Conservation (phyloP, 441 rosid genomes). For the Raphanus hybrid region DNA sequence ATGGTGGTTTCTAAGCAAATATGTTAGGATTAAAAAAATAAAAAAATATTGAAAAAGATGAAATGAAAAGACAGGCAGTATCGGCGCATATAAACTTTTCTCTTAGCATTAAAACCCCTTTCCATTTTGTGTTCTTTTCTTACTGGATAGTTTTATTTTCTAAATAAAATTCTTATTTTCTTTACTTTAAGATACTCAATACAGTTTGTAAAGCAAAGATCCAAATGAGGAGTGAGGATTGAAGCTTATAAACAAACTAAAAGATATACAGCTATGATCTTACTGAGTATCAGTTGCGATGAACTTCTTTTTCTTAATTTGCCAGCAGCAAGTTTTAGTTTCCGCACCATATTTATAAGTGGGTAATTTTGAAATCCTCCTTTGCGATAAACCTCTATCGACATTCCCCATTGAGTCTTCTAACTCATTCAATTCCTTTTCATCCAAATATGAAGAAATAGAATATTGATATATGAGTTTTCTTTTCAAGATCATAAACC, state of each 20-base stretch:
- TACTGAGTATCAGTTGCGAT: constrained; percentile 30
- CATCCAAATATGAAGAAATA: constrained; percentile 2
- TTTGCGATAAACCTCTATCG: constrained; percentile 14
- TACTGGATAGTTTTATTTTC: too few species aligned
- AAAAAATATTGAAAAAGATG: too few species aligned
- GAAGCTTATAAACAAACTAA: neutral
- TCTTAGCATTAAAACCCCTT: too few species aligned
- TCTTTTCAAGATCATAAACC: neutral
- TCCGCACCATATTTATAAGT: constrained; percentile 26
- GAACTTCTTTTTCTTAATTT: constrained; percentile 20
- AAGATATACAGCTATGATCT: constrained; percentile 1
- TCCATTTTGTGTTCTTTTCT: too few species aligned
- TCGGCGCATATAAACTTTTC: too few species aligned
- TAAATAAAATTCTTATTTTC: too few species aligned
- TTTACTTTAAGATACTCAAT: too few species aligned
- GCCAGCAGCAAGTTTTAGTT: constrained; percentile 22
- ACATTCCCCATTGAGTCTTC: constrained; percentile 28
- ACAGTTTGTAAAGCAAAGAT: neutral
- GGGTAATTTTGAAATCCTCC: neutral
- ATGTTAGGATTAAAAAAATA: too few species aligned
- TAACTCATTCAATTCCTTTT: constrained; percentile 32
- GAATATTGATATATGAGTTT: neutral
- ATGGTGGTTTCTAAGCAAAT: too few species aligned
- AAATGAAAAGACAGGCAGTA: too few species aligned
- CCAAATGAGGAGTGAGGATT: neutral